Evolutionary conservation across 2,329 filamentous ascomycete genomes (phyloP), one percentile per base, ranked within the genome.

Genomic region (Meredithiella fracta): DNA sequence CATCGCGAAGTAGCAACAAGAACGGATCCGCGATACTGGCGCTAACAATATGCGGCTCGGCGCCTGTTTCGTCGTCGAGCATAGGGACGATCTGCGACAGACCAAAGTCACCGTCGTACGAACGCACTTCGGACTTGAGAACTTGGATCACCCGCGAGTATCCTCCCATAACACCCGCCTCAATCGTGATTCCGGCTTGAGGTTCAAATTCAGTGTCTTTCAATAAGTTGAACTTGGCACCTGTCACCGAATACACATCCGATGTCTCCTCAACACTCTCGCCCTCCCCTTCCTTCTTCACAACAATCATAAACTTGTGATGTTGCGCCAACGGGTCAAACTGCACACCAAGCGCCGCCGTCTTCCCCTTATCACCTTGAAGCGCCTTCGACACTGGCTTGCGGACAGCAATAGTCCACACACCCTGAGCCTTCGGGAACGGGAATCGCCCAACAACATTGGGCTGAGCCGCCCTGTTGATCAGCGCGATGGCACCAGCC

Each of bases 81-180:
- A 97, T 88, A 0, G 90, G 88, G 52, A 96, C 77, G 55, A 98
- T 97, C 64, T 97, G 91, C 49, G 83, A 83, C 54, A 98, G 76
- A 9, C 85, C 86, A 58, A 98, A 78, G 67, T 94, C 87, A 68
- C 83, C 83, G 66, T 97, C 90, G 63, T 96, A 98, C 59, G 85
- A 91, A 58, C 91, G 79, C 23, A 97, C 80, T 64, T 97, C 91
- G 1, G 82, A 87, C 61, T 83, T 85, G 54, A 95, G 74, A 1
- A 95, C 83, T 65, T 97, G 92, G 15, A 97, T 83, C 34, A 97
- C 82, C 58, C 88, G 80, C 65, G 79, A 86, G 59, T 86, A 81
- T 53, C 79, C 79, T n/a, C 85, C 85, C 67, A 98, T 79, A 0
- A 84, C 85, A 15, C 86, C 87, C 17, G 92, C 85, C 62, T 94